Conservation (phyloP, 106 monocot species). For the Narthecium ossifragum region DNA sequence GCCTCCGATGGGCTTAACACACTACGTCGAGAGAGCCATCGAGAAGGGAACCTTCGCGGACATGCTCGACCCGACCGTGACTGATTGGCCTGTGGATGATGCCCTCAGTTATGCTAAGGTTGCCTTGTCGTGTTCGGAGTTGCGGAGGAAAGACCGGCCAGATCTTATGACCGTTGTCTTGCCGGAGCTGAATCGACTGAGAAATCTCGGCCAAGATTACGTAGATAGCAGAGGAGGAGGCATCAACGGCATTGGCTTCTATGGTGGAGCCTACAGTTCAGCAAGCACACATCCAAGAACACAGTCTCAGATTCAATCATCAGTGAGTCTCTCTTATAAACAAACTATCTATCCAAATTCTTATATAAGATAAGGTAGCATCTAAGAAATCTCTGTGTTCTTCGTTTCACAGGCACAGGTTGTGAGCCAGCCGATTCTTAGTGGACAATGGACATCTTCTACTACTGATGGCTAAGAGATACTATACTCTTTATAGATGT, state of each 20-base stretch:
- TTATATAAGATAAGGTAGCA: neutral
- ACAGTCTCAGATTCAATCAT: neutral
- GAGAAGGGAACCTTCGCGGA: constrained; percentile 51
- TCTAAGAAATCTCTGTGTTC: neutral
- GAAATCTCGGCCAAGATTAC: constrained; percentile 25
- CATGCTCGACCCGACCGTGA: constrained; percentile 48
- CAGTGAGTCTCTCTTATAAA: neutral
- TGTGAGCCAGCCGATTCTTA: neutral
- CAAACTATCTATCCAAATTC: neutral
- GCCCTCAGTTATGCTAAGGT: constrained; percentile 47
- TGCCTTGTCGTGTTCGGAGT: constrained; percentile 49
- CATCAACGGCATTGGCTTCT: neutral
- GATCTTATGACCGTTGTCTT: constrained; percentile 43
- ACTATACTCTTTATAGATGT: too few relatives aligned
- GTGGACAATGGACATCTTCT: constrained; percentile 2
- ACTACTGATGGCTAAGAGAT: too few relatives aligned
- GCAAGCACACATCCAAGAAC: neutral
- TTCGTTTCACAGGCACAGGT: neutral
- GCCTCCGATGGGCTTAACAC: constrained; percentile 74
- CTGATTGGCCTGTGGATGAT: constrained; percentile 54
- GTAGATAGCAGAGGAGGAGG: constrained; percentile 7
- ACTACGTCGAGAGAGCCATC: constrained; percentile 65
- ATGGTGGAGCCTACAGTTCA: neutral
- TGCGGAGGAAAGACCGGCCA: constrained; percentile 59
- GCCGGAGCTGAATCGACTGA: constrained; percentile 55